Conservation (phyloP, 306 rosid species). For the Citrullus mucosospermus region DNA sequence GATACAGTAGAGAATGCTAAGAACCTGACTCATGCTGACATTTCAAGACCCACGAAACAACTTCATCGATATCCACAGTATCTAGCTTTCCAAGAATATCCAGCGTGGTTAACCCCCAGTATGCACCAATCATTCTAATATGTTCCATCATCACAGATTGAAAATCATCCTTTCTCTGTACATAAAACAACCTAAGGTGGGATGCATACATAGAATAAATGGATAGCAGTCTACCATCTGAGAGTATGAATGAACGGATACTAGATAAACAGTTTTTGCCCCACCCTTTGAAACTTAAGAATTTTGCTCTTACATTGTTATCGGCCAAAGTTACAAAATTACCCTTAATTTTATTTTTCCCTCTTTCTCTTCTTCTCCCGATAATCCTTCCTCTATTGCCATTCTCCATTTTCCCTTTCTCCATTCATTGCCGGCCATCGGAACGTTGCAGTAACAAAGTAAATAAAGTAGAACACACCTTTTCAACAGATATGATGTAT, state of each 20-base stretch:
- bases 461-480: background rate
- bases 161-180: background rate
- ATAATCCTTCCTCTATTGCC: no score
- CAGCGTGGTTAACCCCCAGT: slow-evolving; percentile 14
- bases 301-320: no score
- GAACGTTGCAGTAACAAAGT: background rate
- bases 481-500: background rate
- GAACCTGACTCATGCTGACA: slow-evolving; percentile 81
- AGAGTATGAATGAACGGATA: background rate
- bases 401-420: no score
- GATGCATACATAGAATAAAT: background rate
- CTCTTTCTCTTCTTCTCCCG: no score
- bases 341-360: no score
- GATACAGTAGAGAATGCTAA: background rate
- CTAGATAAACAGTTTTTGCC: no score
- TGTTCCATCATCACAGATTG: no score
- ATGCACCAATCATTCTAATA: slow-evolving; percentile 7
- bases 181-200: background rate
- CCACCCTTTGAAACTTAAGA: no score
- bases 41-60: slow-evolving; percentile 58
- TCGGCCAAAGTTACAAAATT: no score
- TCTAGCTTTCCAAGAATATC: no score
- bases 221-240: background rate
- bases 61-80: no score
- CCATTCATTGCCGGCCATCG: no score